Percentiles rank a stretch among this genome's conserved stretches.
Conservation (phyloP, 2,329 filamentous ascomycete species). For the Rhinocladiella mackenziei region DNA sequence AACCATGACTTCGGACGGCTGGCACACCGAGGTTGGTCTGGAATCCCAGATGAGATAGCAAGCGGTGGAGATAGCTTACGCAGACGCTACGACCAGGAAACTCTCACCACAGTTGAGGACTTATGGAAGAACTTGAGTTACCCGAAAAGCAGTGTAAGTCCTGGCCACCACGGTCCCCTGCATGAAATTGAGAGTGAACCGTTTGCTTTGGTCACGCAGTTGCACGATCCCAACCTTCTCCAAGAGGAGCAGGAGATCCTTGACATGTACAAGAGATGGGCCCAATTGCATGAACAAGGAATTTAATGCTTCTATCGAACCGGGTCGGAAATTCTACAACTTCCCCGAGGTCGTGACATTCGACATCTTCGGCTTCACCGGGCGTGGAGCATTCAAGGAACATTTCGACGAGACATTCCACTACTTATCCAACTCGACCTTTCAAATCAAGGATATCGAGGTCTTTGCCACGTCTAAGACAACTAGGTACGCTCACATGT, state of each 20-base stretch:
- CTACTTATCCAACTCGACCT: constrained; percentile 7
- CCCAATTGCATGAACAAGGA: constrained; percentile 2
- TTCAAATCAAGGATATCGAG: constrained; percentile 8
- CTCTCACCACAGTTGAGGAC: no score
- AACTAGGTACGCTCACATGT: constrained; percentile 3
- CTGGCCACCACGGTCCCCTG: no score
- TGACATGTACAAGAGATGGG: constrained; percentile 3
- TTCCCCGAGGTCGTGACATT: constrained; percentile 4
- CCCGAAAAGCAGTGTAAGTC: no score
- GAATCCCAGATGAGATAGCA: no score
- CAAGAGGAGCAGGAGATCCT: constrained; percentile 10
- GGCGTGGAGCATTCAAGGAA: constrained; percentile 2
- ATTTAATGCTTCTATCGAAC: constrained; percentile 5
- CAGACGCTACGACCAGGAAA: no score
- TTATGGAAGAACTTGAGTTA: no score
- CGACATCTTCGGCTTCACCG: constrained; percentile 3
- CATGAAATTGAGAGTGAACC: not conserved
- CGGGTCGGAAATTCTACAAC: constrained; percentile 5
- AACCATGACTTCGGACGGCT: no score
- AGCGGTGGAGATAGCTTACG: no score
- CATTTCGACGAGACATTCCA: constrained; percentile 3
- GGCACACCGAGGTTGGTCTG: no score
- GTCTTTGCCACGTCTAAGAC: constrained; percentile 3
- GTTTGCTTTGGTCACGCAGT: not conserved
- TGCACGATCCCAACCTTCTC: not conserved